phyloP scores from a whole-genome alignment of 1,284 basidiomycete genomes.

The Sanguinoderma infundibulare region DNA sequence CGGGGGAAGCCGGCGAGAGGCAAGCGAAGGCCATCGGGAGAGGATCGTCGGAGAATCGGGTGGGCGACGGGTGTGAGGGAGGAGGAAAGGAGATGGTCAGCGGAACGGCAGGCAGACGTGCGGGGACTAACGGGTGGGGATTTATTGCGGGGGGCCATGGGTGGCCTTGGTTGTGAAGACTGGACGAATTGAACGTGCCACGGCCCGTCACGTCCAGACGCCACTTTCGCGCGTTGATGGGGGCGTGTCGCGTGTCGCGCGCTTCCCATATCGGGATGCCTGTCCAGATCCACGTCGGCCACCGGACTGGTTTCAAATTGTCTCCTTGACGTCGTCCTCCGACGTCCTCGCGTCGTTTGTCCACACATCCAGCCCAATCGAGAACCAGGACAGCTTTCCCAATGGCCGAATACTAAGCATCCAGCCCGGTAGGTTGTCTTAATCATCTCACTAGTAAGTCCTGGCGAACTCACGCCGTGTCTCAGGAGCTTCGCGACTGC shows the following conservation, averaged over 20 bases:
- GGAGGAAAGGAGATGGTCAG: background rate
- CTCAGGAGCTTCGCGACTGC: too few species aligned
- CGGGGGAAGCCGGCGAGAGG: conserved; percentile 1
- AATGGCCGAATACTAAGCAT: too few species aligned
- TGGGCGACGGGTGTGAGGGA: background rate
- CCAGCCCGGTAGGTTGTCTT: too few species aligned
- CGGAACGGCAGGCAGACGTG: background rate
- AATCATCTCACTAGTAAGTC: too few species aligned
- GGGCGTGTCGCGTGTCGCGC: background rate
- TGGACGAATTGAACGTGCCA: background rate
- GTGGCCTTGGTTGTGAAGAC: background rate
- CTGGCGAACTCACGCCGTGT: too few species aligned
- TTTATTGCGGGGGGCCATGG: conserved; percentile 6
- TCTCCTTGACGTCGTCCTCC: too few species aligned
- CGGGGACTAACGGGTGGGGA: conserved; percentile 3
- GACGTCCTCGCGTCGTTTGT: too few species aligned
- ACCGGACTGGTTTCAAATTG: too few species aligned
- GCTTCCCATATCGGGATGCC: background rate
- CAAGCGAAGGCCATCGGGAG: conserved; percentile 8
- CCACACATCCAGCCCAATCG: too few species aligned
- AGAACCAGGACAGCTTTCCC: too few species aligned
- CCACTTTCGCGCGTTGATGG: conserved; percentile 11
- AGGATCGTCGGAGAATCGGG: background rate
- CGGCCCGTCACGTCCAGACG: conserved; percentile 9
- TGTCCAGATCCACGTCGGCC: background rate